Conservation (phyloP, 2,329 filamentous ascomycete genomes). For the Talaromyces sp. region DNA sequence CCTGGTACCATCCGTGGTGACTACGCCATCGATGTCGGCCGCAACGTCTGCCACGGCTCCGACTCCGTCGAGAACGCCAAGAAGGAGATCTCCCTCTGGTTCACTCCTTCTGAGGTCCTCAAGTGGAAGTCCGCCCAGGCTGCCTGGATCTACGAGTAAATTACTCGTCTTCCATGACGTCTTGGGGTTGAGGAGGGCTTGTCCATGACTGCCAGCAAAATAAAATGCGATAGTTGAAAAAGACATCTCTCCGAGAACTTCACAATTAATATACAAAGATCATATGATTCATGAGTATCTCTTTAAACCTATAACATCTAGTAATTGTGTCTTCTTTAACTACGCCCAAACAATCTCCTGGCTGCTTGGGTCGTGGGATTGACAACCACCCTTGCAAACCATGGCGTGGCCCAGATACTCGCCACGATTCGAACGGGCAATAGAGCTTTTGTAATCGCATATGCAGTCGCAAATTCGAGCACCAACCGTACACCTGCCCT, state of each 20-base stretch:
- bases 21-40: slow-evolving; percentile 85
- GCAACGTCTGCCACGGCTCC: slow-evolving; percentile 99
- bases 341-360: slow-evolving; percentile 41
- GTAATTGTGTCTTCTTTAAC: slow-evolving; percentile 3
- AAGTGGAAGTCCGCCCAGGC: slow-evolving; percentile 81
- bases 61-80: slow-evolving; percentile 98
- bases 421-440: slow-evolving; percentile 74
- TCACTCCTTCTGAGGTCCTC: slow-evolving; percentile 83
- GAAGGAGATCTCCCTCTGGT: slow-evolving; percentile 99
- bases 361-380: slow-evolving; percentile 48
- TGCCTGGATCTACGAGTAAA: slow-evolving; percentile 93
- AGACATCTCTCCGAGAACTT: slow-evolving; percentile 16
- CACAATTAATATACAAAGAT: slow-evolving; percentile 16
- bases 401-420: slow-evolving; percentile 88
- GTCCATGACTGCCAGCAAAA: slow-evolving; percentile 15
- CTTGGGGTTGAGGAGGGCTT: slow-evolving; percentile 18
- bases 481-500: slow-evolving; percentile 56
- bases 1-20: slow-evolving; percentile 98
- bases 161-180: slow-evolving; percentile 24
- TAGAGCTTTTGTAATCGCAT: slow-evolving; percentile 84
- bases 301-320: not conserved
- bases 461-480: slow-evolving; percentile 79
- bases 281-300: slow-evolving; percentile 17
- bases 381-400: slow-evolving; percentile 75
- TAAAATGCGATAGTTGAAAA: slow-evolving; percentile 20